A percentile compares a stretch with the other conserved stretches of the same genome.
Conservation (phyloP, 2,329 filamentous ascomycete species). For the Pyrenochaeta sp. region DNA sequence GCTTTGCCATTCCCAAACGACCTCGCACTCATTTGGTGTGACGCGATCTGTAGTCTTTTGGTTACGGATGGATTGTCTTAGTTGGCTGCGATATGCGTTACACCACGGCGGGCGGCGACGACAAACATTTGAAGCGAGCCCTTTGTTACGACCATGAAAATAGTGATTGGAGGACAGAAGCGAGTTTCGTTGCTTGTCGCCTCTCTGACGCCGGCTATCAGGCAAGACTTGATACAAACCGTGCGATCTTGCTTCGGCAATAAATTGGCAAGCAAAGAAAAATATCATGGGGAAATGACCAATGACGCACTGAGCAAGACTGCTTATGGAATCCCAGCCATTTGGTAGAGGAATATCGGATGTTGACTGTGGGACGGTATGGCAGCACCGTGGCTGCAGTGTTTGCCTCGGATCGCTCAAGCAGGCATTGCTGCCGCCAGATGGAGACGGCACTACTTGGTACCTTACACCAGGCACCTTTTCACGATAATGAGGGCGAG, state of each 20-base stretch:
- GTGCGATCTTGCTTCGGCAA: constrained; percentile 18
- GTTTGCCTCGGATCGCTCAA: constrained; percentile 36
- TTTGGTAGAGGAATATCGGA: constrained; percentile 31
- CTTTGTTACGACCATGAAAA: constrained; percentile 8
- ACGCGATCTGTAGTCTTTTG: constrained; percentile 26
- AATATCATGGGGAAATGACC: constrained; percentile 12
- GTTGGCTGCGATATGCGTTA: constrained; percentile 30
- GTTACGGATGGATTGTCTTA: constrained; percentile 37
- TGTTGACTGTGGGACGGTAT: constrained; percentile 34
- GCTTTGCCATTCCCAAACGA: constrained; percentile 20
- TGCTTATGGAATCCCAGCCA: constrained; percentile 20
- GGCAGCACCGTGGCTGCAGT: constrained; percentile 40
- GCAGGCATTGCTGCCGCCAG: constrained; percentile 31
- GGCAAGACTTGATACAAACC: constrained; percentile 26
- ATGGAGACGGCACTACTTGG: constrained; percentile 30
- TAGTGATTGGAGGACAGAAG: constrained; percentile 13
- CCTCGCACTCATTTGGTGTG: constrained; percentile 25
- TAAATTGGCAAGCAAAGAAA: constrained; percentile 17
- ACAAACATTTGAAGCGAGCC: constrained; percentile 25
- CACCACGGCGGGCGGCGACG: constrained; percentile 31
- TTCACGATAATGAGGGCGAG: constrained; percentile 41
- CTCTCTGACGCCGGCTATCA: constrained; percentile 22
- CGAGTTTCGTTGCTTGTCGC: constrained; percentile 23
- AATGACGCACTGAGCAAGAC: constrained; percentile 23
- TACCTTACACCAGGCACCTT: constrained; percentile 36